Evolutionary conservation across 768 basidiomycete species (phyloP), one percentile per base, ranked within the genome.

Genomic region (Kwoniella heveanensis): DNA sequence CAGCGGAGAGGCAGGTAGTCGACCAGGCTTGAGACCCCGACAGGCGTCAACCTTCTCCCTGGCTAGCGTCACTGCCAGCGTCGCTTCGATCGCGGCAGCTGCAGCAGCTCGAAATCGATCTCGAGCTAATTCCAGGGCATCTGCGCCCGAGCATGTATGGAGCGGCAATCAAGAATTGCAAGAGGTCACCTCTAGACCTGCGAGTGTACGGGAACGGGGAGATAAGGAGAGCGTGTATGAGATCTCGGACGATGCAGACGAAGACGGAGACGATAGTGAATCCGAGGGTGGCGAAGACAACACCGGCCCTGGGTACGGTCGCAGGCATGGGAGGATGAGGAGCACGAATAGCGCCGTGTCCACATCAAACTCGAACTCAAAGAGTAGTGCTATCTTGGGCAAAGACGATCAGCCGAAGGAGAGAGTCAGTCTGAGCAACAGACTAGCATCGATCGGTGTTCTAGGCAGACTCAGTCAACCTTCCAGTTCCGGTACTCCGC

Each of bases 41-140:
- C 83, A 90, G 46, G 89, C 90, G 57, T 87, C 87, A 24, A 87
- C 86, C 12, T 92, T 93, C 73, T 91, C 91, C 22, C 90, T 93
- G 64, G 88, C 89, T 4, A 88, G 86, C 67, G 82, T 94, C 29
- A 84, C 86, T 1, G 86, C 83, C n/a, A 84, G 83, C 8, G 85
- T 91, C 7, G 85, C 91, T 1, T 86, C 85, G 27, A 79, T 69
- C 65, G 83, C 66, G 80, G 83, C 62, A 79, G 84, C 70, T 70
- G 77, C 74, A 64, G 71, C 72, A 2, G 73, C 73, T 36, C 58
- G 76, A 8, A 63, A 64, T 29, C 60, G 77, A 39, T 74, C 77
- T 32, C 46, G 76, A 30, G 73, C 78, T 8, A 72, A 48, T 32
- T 72, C 73, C n/a, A 57, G 69, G 10, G 74, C 70, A 0, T 60